phyloP scores from a whole-genome alignment of 306 rosid genomes.

The Medicago truncatula region MtrunA17r5.0-ANR NC_053047.1:39033501-39034000 shows the following conservation, averaged over 20 bases:
- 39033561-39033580: no score
- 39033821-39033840: not conserved
- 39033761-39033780: not conserved
- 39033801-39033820: not conserved
- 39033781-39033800: not conserved
- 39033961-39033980: not conserved
- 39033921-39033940: not conserved
- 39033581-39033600: no score
- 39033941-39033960: not conserved
- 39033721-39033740: not conserved
- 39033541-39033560: no score
- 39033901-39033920: not conserved
- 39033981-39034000: no score
- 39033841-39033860: slow-evolving; percentile 18
- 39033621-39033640: not conserved
- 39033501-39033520: no score
- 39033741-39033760: not conserved
- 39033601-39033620: not conserved
- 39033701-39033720: not conserved
- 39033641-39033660: not conserved
- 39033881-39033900: not conserved
- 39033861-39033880: not conserved
- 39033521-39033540: no score
- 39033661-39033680: not conserved
- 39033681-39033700: not conserved